phyloP scores from a whole-genome alignment of 2,329 filamentous ascomycete genomes.

The Claviceps pusilla region DNA sequence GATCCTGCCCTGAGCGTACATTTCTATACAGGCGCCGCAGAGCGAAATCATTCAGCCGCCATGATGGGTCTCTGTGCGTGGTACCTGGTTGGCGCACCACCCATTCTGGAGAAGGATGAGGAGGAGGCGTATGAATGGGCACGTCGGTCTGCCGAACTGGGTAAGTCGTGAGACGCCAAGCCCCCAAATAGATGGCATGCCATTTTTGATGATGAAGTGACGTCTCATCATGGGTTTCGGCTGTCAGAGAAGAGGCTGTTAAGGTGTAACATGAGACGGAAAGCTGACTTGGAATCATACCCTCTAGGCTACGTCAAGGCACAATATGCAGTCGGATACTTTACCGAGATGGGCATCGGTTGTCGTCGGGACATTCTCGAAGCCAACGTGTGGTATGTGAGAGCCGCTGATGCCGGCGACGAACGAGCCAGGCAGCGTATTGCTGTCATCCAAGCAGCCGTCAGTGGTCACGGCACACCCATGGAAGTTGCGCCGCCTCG shows the following conservation, averaged over 20 bases:
- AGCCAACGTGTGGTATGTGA: constrained; percentile 97
- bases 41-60: constrained; percentile 64
- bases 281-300: neutral
- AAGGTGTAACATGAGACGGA: neutral
- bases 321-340: constrained; percentile 92
- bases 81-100: constrained; percentile 92
- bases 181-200: neutral
- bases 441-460: constrained; percentile 71
- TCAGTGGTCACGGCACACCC: constrained; percentile 39
- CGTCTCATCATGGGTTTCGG: neutral
- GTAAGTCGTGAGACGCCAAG: constrained; percentile 33
- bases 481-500: constrained; percentile 42
- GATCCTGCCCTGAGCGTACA: constrained; percentile 91
- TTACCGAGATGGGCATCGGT: constrained; percentile 96
- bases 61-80: constrained; percentile 99
- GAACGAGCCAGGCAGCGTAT: constrained; percentile 78
- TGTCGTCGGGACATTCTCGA: constrained; percentile 88
- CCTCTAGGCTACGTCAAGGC: constrained; percentile 52
- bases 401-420: constrained; percentile 82
- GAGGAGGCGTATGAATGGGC: constrained; percentile 96
- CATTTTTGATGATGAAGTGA: neutral
- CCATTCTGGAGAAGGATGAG: constrained; percentile 86
- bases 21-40: constrained; percentile 89
- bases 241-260: neutral
- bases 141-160: constrained; percentile 65